Conservation (phyloP, 1,284 basidiomycete species). For the Cystobasidium pallidum region DNA sequence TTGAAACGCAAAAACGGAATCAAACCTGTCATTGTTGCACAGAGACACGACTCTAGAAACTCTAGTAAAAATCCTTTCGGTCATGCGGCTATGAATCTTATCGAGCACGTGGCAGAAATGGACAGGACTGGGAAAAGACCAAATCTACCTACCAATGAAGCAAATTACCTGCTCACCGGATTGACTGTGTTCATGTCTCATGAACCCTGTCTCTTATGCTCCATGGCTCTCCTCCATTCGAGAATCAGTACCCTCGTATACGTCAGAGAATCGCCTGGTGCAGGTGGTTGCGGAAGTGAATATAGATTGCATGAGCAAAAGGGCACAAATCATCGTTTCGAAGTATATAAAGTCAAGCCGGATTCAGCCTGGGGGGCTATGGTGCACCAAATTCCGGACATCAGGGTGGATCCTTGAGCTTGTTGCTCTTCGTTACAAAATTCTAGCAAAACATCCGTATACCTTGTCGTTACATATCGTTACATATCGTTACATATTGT, state of each 20-base stretch:
- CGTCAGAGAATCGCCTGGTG: constrained; percentile 46
- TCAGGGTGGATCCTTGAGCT: constrained; percentile 24
- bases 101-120: constrained; percentile 63
- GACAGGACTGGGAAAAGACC: constrained; percentile 45
- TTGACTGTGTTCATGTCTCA: constrained; percentile 83
- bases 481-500: too few species aligned
- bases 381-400: constrained; percentile 10
- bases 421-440: not conserved
- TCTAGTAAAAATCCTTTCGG: constrained; percentile 74
- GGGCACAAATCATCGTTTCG: constrained; percentile 56
- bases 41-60: constrained; percentile 69
- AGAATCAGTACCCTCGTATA: constrained; percentile 65
- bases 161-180: constrained; percentile 75
- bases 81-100: constrained; percentile 77
- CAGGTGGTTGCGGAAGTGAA: constrained; percentile 68
- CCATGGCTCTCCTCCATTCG: constrained; percentile 89
- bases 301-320: constrained; percentile 57
- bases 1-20: not conserved
- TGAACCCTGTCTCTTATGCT: constrained; percentile 94
- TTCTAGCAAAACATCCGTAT: too few species aligned
- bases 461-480: constrained; percentile 1
- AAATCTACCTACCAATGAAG: constrained; percentile 56
- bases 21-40: constrained; percentile 51
- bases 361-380: constrained; percentile 31
- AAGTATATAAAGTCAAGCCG: constrained; percentile 54